Evolutionary conservation across 2,329 filamentous ascomycete genomes (phyloP).

Genomic region (Colletotrichum somersetense): DNA sequence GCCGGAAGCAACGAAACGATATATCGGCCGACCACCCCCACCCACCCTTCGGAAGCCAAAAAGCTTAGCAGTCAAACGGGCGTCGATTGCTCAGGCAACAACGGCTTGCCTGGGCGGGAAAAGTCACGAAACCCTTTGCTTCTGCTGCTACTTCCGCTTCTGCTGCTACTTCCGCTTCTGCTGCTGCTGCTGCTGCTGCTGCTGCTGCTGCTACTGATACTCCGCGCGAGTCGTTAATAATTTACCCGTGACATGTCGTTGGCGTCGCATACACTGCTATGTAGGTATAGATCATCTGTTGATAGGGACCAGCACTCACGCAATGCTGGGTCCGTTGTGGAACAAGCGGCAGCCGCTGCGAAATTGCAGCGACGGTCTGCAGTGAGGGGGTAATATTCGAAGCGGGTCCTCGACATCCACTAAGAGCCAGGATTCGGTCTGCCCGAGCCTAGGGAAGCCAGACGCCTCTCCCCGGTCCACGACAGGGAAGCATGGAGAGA

Average conservation of each 20-base stretch:
- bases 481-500: conserved; percentile 22
- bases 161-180: background rate
- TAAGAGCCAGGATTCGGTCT: conserved; percentile 24
- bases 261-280: conserved; percentile 8
- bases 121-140: background rate
- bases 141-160: background rate
- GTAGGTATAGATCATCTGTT: conserved; percentile 15
- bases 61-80: background rate
- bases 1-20: background rate
- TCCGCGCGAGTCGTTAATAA: background rate
- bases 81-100: background rate
- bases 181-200: background rate
- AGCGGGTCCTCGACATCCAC: conserved; percentile 20
- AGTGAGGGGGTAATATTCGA: background rate
- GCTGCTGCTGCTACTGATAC: background rate
- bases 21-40: background rate
- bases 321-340: background rate
- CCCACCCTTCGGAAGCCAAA: too few species aligned
- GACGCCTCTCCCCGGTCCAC: background rate
- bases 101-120: background rate
- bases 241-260: background rate
- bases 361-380: conserved; percentile 16
- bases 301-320: conserved; percentile 17
- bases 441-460: conserved; percentile 21
- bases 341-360: conserved; percentile 6